A percentile compares a stretch with the other conserved stretches of the same genome.
Conservation (phyloP, 2,329 filamentous ascomycete genomes). For the Cladophialophora yegresii region DNA sequence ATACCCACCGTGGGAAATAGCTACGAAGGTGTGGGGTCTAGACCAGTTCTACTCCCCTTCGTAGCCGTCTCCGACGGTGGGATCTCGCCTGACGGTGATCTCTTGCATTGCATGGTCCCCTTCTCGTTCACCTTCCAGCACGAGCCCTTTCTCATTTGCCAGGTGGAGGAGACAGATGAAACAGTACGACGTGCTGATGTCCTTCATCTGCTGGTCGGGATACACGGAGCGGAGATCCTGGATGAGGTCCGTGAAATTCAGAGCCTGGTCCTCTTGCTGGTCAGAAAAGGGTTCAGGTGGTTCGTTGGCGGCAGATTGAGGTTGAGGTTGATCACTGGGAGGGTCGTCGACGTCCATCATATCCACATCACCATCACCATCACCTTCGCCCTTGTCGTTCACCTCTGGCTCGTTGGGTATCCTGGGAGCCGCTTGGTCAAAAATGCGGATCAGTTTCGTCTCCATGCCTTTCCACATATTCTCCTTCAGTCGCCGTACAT, state of each 20-base stretch:
- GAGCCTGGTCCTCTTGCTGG: conserved; percentile 45
- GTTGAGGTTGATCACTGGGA: conserved; percentile 16
- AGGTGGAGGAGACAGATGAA: conserved; percentile 92
- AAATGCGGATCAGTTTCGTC: conserved; percentile 44
- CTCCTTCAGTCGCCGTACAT: conserved; percentile 64
- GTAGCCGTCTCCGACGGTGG: conserved; percentile 37
- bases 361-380: conserved; percentile 32
- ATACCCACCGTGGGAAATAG: background rate
- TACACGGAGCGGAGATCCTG: conserved; percentile 85
- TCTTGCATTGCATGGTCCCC: conserved; percentile 44
- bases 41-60: conserved; percentile 33
- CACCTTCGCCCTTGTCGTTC: background rate
- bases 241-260: conserved; percentile 91
- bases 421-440: conserved; percentile 38
- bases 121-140: conserved; percentile 65
- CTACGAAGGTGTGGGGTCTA: background rate
- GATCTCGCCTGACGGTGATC: conserved; percentile 41
- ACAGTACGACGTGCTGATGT: conserved; percentile 90
- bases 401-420: conserved; percentile 14
- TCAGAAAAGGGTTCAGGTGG: conserved; percentile 36
- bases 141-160: conserved; percentile 87
- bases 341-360: conserved; percentile 37
- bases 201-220: conserved; percentile 78
- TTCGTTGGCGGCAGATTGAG: conserved; percentile 41
- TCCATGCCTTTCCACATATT: conserved; percentile 67